These are phyloP conservation scores for Lactarius vividus DNA, from an alignment of 768 basidiomycete species.

Conservation along the genomic window DNA sequence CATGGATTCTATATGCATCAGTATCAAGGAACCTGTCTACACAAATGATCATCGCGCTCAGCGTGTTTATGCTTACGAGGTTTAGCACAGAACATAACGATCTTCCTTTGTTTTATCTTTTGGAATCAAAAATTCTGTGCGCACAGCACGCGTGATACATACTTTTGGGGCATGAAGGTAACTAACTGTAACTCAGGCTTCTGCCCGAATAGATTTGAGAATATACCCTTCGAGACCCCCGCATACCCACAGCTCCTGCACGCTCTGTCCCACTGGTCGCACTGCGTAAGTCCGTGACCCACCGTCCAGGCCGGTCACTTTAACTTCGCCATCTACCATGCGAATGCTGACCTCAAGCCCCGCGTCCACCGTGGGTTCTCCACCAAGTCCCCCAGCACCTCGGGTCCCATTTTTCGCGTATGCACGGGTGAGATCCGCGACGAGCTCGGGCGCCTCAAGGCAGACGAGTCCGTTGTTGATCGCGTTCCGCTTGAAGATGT, in stretches of 20 bases:
- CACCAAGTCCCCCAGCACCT: constrained; percentile 73
- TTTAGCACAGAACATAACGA: background rate
- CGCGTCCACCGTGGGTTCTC: constrained; percentile 81
- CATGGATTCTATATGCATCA: background rate
- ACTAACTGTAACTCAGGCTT: constrained; percentile 17
- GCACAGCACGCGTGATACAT: background rate
- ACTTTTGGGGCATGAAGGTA: background rate
- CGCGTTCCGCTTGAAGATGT: constrained; percentile 98
- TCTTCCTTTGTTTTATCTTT: background rate
- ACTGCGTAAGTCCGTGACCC: constrained; percentile 60
- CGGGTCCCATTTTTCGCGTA: constrained; percentile 75
- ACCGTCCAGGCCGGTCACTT: constrained; percentile 42
- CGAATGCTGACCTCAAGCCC: constrained; percentile 62
- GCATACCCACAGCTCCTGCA: constrained; percentile 97
- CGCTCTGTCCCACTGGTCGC: constrained; percentile 83
- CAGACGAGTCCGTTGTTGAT: constrained; percentile 99
- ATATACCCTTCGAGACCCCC: constrained; percentile 94
- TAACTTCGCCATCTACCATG: constrained; percentile 69
- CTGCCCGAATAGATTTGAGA: constrained; percentile 59
- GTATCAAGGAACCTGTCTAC: background rate
- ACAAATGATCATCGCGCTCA: background rate
- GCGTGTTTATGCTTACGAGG: background rate
- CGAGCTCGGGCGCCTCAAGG: constrained; percentile 87
- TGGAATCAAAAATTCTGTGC: background rate
- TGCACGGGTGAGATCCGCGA: constrained; percentile 72